These are phyloP conservation scores for Fraxinus albicans DNA, from an alignment of 305 asterid genomes.

Conservation along the genomic window DNA sequence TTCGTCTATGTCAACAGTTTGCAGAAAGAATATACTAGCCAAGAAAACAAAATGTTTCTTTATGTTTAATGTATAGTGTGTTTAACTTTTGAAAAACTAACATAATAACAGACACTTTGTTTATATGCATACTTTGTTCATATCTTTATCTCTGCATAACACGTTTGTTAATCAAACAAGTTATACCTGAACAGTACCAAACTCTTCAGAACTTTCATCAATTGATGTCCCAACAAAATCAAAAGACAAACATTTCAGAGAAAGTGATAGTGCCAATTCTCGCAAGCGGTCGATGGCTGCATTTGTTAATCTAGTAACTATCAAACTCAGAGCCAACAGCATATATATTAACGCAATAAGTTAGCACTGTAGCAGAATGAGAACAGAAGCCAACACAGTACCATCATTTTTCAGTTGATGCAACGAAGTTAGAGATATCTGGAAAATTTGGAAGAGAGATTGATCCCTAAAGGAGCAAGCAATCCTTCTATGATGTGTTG, in stretches of 20 bases:
- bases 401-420: conserved; percentile 90
- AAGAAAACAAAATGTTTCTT: neutral
- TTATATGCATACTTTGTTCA: neutral
- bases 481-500: conserved; percentile 96
- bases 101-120: neutral
- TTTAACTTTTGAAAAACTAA: neutral
- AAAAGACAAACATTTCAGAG: conserved; percentile 91
- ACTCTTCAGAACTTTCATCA: conserved; percentile 98
- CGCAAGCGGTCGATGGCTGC: conserved; percentile 77
- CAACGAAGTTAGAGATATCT: conserved; percentile 87
- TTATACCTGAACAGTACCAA: conserved; percentile 91
- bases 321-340: conserved; percentile 19
- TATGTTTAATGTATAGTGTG: neutral
- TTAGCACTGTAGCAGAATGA: conserved; percentile 16
- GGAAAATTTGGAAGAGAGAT: conserved; percentile 87
- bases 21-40: conserved; percentile 21
- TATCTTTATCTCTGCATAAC: conserved; percentile 1
- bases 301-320: conserved; percentile 23
- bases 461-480: conserved; percentile 92
- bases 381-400: conserved; percentile 30
- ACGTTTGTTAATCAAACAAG: neutral
- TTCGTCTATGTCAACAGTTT: conserved; percentile 18
- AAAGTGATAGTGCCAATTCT: conserved; percentile 82
- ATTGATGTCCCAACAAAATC: conserved; percentile 95
- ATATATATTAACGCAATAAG: neutral